These are phyloP conservation scores for Yarrowia hollandica DNA, from an alignment of 805 yeast species.

Conservation along the genomic window DNA sequence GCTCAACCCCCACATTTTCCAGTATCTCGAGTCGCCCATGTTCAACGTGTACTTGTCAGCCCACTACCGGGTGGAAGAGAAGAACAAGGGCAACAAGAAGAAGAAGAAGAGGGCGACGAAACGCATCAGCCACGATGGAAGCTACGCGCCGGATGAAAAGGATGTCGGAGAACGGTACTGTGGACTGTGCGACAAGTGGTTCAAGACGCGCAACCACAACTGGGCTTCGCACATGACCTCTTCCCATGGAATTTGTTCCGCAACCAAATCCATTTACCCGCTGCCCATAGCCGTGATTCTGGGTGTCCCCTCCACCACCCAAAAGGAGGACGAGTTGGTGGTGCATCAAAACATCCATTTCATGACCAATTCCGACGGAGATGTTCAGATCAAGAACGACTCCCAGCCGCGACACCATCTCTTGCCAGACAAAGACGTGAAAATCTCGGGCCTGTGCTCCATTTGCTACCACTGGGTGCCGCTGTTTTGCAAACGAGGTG, in stretches of 20 bases:
- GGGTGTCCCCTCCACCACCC: background rate
- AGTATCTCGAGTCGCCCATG: background rate
- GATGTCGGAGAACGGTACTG: constrained; percentile 27
- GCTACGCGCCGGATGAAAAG: background rate
- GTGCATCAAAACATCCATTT: background rate
- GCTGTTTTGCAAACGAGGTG: constrained; percentile 4
- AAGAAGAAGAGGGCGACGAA: too few species aligned
- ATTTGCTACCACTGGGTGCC: constrained; percentile 1
- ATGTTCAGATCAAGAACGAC: background rate
- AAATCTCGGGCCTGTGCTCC: constrained; percentile 9
- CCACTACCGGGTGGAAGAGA: constrained; percentile 9
- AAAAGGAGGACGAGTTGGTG: constrained; percentile 1
- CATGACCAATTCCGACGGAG: background rate
- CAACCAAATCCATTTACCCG: constrained; percentile 5
- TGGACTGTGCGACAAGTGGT: background rate
- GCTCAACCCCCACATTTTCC: background rate
- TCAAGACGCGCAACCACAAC: constrained; percentile 16
- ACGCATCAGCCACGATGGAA: too few species aligned
- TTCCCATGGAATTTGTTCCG: constrained; percentile 10
- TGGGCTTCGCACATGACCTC: constrained; percentile 18
- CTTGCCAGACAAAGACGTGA: background rate
- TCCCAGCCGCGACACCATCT: background rate
- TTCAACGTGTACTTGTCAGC: constrained; percentile 3
- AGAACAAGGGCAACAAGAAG: background rate
- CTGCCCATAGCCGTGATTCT: background rate